These are phyloP conservation scores for Rhodotorula taiwanensis DNA, from an alignment of 768 basidiomycete species.

Conservation along the genomic window DNA sequence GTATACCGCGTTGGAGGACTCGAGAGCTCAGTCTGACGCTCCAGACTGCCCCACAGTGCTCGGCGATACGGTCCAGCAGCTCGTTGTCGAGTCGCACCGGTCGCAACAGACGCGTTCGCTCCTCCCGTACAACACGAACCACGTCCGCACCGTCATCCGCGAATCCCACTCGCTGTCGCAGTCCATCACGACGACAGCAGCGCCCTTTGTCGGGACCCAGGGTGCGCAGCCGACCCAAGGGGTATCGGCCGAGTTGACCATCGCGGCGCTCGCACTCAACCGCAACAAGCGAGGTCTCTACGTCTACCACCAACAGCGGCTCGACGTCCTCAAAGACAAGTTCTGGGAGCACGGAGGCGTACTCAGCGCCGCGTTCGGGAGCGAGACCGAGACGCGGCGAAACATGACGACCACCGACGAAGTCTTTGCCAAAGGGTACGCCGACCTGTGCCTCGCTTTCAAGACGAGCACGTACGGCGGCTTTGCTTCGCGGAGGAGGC, in stretches of 20 bases:
- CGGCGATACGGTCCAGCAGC: constrained; percentile 74
- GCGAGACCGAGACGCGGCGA: constrained; percentile 47
- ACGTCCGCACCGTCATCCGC: constrained; percentile 76
- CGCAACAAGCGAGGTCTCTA: constrained; percentile 94
- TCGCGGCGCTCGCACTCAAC: constrained; percentile 80
- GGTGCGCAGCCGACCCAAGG: constrained; percentile 13
- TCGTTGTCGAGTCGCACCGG: constrained; percentile 76
- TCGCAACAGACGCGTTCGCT: constrained; percentile 76
- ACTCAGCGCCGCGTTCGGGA: constrained; percentile 71
- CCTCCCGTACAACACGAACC: constrained; percentile 82
- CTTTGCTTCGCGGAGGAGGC: background rate
- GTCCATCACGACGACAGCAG: constrained; percentile 39
- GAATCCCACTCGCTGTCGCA: constrained; percentile 74
- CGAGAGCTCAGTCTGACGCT: background rate
- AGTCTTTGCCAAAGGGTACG: constrained; percentile 32
- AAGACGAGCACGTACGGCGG: constrained; percentile 32
- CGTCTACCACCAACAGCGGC: constrained; percentile 81
- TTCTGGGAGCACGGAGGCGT: constrained; percentile 88
- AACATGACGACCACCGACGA: constrained; percentile 33
- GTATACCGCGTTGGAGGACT: no score
- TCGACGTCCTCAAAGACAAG: constrained; percentile 73
- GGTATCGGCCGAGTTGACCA: constrained; percentile 53
- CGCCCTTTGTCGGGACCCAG: constrained; percentile 18
- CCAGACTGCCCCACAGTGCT: constrained; percentile 41
- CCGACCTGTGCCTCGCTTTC: constrained; percentile 30